A percentile compares a stretch with the other conserved stretches of the same genome.
Conservation (phyloP, 2,329 filamentous ascomycete species). For the Pestalotiopsis sp. region DNA sequence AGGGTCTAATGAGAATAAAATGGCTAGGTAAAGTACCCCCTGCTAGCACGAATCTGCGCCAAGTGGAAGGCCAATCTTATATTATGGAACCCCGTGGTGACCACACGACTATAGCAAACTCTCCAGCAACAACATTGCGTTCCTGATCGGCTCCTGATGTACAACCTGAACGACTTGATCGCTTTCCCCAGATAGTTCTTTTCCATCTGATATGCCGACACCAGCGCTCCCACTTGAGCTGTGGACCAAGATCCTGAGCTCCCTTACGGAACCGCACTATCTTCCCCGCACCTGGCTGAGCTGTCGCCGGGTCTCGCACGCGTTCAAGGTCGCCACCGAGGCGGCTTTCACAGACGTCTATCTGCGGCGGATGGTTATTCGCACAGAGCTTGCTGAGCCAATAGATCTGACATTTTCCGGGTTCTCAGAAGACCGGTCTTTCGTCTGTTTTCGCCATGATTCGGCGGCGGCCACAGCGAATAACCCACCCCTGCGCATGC, state of each 20-base stretch:
- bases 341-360: constrained; percentile 9
- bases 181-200: too few relatives aligned
- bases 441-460: background rate
- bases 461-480: background rate
- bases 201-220: background rate
- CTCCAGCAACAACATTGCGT: too few relatives aligned
- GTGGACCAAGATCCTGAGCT: constrained; percentile 10
- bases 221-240: constrained; percentile 10
- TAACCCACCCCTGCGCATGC: background rate
- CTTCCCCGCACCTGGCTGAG: constrained; percentile 14
- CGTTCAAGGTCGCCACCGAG: constrained; percentile 14
- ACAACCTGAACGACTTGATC: too few relatives aligned
- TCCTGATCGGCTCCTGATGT: too few relatives aligned
- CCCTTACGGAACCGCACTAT: constrained; percentile 4
- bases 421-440: background rate
- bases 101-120: too few relatives aligned
- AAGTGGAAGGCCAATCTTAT: too few relatives aligned
- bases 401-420: constrained; percentile 4
- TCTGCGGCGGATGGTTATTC: constrained; percentile 3
- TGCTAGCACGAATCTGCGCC: too few relatives aligned
- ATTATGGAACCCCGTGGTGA: too few relatives aligned
- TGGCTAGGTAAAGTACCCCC: too few relatives aligned
- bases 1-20: too few relatives aligned
- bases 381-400: constrained; percentile 2
- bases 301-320: constrained; percentile 10